These are phyloP conservation scores for Solanum tarapatanum DNA, from an alignment of 257 asterid species.

Conservation along the genomic window DNA sequence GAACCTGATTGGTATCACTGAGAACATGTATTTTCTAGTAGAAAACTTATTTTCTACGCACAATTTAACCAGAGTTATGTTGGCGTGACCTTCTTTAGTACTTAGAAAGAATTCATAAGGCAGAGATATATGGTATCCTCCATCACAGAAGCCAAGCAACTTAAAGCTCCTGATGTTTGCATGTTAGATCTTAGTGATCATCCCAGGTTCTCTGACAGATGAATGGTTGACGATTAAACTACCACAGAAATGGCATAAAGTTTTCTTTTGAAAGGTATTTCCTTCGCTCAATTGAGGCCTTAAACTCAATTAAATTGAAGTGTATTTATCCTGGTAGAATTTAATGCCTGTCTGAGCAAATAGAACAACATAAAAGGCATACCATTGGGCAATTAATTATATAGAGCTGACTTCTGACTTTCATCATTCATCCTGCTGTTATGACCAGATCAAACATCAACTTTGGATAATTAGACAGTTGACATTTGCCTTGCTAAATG, in stretches of 20 bases:
- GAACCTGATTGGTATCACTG: neutral
- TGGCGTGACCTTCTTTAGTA: neutral
- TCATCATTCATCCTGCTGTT: neutral
- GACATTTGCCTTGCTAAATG: neutral
- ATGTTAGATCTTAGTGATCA: neutral
- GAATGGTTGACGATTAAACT: neutral
- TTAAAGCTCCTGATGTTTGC: neutral
- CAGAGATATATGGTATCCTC: neutral
- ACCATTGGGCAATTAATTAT: neutral
- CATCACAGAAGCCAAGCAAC: neutral
- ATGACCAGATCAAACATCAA: neutral
- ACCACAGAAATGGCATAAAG: neutral
- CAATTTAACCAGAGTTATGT: neutral
- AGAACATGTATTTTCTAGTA: too few species aligned
- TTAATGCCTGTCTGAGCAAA: too few species aligned
- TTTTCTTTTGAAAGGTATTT: neutral
- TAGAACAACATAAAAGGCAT: neutral
- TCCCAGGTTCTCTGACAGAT: neutral
- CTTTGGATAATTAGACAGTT: neutral
- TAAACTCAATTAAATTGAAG: neutral
- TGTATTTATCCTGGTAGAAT: neutral
- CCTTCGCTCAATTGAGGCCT: neutral
- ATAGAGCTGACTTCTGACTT: neutral
- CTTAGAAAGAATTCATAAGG: neutral
- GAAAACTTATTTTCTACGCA: neutral